Base-by-base conservation (phyloP, 2,329 filamentous ascomycete genomes). In the Colletotrichum sojae region DNA sequence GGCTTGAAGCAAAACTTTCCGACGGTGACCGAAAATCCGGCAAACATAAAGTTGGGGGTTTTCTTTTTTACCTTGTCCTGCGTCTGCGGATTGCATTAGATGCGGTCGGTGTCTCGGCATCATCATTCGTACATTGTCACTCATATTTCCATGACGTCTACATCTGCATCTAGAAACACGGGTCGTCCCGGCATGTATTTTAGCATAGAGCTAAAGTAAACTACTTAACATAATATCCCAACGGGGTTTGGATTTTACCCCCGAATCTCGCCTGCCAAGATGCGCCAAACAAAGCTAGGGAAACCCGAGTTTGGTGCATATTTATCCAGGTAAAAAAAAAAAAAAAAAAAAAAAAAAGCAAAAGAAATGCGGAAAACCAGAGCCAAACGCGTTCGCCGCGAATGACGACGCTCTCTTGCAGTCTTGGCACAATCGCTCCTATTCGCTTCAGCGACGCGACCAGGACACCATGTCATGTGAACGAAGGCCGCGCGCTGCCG, bases 1-100 rank as follows among this genome's bases (percentile, higher is more conserved):
- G 62, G 76, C 40, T 6, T 43, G 16, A 43, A 15, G 40, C 73
- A 18, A 76, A 52, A 57, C 20, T 48, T 18, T 9, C 16, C 18
- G 46, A 8, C 9, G 52, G 22, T 39, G 36, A n/a, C 5, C 3
- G 12, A 39, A 5, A 13, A 27, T 16, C 25, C 51, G 13, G 6
- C 16, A 27, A 53, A 31, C 10, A 27, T 13, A 20, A 52, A 6
- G 25, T 13, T 31, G 52, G 8, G 8, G 27, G 5, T 9, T 9
- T 18, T 53, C 10, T 31, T 31, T 6, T 9, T 31, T 31, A 8
- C 8, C 31, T 10, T 10, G 4, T 8, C 31, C 31, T 18, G 13
- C n/a, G 27, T 31, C 22, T 25, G 22, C 22, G 18, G 16, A 20
- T 39, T 16, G 16, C 43, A 45, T 65, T 48, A 36, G 49, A 16